Conservation (phyloP, 2,329 filamentous ascomycete genomes). For the Dactylellina leptospora region DNA sequence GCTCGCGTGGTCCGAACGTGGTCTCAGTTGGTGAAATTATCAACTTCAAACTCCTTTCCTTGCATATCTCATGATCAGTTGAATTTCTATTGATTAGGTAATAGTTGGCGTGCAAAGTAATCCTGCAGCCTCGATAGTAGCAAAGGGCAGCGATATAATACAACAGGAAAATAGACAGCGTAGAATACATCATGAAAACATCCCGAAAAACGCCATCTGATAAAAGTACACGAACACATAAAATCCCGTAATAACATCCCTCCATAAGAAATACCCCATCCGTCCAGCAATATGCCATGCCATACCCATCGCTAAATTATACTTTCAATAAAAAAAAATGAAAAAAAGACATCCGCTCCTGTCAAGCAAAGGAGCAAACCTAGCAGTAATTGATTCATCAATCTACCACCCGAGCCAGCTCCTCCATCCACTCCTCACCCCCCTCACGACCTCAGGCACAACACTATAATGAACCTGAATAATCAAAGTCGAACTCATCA, state of each 20-base stretch:
- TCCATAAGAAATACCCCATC: not conserved
- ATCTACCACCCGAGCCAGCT: constrained; percentile 1
- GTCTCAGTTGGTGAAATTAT: no score
- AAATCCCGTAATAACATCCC: no score
- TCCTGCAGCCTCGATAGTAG: no score
- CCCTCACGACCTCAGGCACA: constrained; percentile 2
- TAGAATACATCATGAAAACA: no score
- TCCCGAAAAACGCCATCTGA: no score
- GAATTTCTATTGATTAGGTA: no score
- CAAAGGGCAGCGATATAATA: no score
- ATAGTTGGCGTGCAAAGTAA: no score
- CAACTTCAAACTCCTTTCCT: no score
- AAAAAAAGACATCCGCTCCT: not conserved
- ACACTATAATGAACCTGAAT: constrained; percentile 46
- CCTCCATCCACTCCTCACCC: constrained; percentile 1
- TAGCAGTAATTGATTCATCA: not conserved
- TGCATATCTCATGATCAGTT: no score
- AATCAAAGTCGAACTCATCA: constrained; percentile 47
- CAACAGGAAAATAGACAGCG: no score
- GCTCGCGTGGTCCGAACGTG: no score
- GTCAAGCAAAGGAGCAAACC: not conserved
- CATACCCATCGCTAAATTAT: not conserved
- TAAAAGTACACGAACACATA: not conserved
- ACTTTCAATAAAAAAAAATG: not conserved
- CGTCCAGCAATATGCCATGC: not conserved